Base-by-base conservation (phyloP, 2,329 filamentous ascomycete species). In the Colletotrichum zoysiae region DNA sequence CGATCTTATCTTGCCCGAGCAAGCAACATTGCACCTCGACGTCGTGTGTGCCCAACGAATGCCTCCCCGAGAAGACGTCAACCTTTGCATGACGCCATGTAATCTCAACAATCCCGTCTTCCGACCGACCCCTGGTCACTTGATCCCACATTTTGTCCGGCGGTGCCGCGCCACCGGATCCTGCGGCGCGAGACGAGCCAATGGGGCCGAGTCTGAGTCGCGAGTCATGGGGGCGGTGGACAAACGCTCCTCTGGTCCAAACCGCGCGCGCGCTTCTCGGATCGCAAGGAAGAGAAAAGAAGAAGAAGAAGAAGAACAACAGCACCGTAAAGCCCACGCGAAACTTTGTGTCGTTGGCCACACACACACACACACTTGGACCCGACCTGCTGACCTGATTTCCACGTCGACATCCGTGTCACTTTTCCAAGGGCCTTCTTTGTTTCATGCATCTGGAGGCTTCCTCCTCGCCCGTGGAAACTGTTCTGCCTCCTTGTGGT, bases 211-310 rank as follows among this genome's bases (percentile, higher is more conserved):
- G 18, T 12, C 5, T 6, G n/a, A 23, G 30, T 50, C 30, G 12
- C 18, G 44, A 63, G 65, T 71, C 64, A 68, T 59, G 55, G n/a
- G n/a, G n/a, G 51, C 51, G 64, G 68, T 30, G 68, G 64, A 26
- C 48, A n/a, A 62, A 35, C 42, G 30, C 8, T 1, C 44, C 20
- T 20, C 42, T 33, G 38, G 42, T 12, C 42, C 62, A 20, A 42
- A 26, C 18, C 14, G 35, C 23, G 30, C 18, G 42, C 57, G 30
- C 18, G 42, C 57, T 51, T 62, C 8, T 57, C 35, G n/a, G 12
- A 20, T 8, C 18, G 6, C 2, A 18, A 44, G 7, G 16, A 56
- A 62, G 38, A 26, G 56, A 67, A 56, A 23, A 67, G 48, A 14
- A 35, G n/a, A 12, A 20, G 14, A 35, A 38, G 12, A 16, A 23